phyloP scores from a whole-genome alignment of 768 basidiomycete genomes.

The Kwoniella bestiolae region DNA sequence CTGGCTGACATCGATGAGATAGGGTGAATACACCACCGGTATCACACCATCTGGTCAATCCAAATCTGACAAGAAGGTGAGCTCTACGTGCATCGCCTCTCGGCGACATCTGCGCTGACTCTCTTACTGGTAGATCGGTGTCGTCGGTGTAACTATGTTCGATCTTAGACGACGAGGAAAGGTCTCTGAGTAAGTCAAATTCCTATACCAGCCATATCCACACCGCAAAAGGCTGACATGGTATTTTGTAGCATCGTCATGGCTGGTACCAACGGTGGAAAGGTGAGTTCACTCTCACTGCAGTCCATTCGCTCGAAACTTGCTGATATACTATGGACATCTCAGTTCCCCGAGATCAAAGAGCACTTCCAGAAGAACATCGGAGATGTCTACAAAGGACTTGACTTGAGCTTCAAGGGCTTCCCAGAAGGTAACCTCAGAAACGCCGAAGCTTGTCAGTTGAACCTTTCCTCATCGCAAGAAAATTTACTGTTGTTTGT shows the following conservation, averaged over 20 bases:
- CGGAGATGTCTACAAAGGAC: slow-evolving; percentile 78
- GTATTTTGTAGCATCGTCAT: slow-evolving; percentile 62
- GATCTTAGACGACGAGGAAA: slow-evolving; percentile 84
- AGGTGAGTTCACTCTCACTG: slow-evolving; percentile 55
- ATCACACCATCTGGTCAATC: slow-evolving; percentile 92
- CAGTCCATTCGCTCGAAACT: not conserved
- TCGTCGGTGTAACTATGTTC: slow-evolving; percentile 86
- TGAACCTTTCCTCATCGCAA: not conserved
- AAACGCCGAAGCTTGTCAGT: slow-evolving; percentile 81
- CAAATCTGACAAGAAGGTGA: slow-evolving; percentile 90
- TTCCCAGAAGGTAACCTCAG: slow-evolving; percentile 73
- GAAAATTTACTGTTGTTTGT: not conserved
- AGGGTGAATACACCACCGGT: slow-evolving; percentile 93
- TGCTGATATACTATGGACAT: not conserved
- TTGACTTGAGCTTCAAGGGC: slow-evolving; percentile 82
- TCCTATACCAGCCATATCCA: too few relatives aligned
- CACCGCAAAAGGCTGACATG: not conserved
- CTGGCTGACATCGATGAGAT: slow-evolving; percentile 2
- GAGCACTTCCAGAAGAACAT: slow-evolving; percentile 82
- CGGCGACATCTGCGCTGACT: not conserved
- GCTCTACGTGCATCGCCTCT: slow-evolving; percentile 9
- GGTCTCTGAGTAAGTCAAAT: slow-evolving; percentile 59
- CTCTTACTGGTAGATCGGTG: slow-evolving; percentile 61
- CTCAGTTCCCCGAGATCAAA: slow-evolving; percentile 80
- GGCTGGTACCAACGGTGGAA: slow-evolving; percentile 81